These are phyloP conservation scores for Fusarium brachygibbosum DNA, from an alignment of 2,329 filamentous ascomycete genomes.

Conservation along the genomic window DNA sequence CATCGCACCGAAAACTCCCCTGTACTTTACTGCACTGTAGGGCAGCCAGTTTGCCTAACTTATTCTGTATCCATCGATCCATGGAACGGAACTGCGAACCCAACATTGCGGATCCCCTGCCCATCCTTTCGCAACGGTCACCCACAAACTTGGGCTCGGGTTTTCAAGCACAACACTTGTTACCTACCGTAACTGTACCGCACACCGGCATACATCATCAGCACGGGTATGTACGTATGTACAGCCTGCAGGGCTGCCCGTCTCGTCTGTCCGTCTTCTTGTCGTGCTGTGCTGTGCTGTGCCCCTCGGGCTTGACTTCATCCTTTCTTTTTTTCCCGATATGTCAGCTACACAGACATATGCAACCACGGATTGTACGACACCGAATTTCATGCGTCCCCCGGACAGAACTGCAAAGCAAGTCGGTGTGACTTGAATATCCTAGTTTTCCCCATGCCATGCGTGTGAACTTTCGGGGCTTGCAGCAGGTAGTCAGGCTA, in stretches of 20 bases:
- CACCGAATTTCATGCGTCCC: conserved; percentile 47
- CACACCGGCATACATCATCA: conserved; percentile 23
- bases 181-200: conserved; percentile 15
- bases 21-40: background rate
- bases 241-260: background rate
- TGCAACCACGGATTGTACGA: conserved; percentile 38
- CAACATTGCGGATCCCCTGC: conserved; percentile 36
- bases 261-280: no score
- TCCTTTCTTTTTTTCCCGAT: conserved; percentile 16
- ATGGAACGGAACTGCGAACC: conserved; percentile 5
- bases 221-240: conserved; percentile 31
- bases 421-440: conserved; percentile 51
- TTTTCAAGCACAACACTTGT: conserved; percentile 5
- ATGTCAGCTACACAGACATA: conserved; percentile 12
- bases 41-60: background rate
- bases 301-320: conserved; percentile 19
- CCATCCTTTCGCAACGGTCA: conserved; percentile 35
- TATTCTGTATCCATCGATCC: no score
- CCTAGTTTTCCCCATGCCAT: no score
- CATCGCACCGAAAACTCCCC: conserved; percentile 12
- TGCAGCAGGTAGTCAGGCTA: conserved; percentile 31
- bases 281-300: conserved; percentile 13
- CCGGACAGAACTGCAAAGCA: conserved; percentile 35
- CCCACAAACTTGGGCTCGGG: conserved; percentile 36
- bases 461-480: conserved; percentile 43